Percentiles rank a stretch among this genome's conserved stretches.
phyloP scores from a whole-genome alignment of 2,329 filamentous ascomycete genomes.

The Hypoxylon sp. region DNA sequence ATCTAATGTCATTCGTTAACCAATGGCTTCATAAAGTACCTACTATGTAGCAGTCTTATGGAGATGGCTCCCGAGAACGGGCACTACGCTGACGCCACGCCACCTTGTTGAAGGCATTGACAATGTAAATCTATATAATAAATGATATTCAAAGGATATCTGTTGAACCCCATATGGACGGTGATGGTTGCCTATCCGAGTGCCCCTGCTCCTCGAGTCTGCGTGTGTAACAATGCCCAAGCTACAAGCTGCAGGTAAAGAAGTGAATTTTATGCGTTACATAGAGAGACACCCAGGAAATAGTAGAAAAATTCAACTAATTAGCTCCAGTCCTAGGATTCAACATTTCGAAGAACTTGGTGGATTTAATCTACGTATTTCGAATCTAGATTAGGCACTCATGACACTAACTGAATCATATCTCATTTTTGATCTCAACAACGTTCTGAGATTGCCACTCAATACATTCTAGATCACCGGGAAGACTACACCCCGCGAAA shows the following conservation, averaged over 20 bases:
- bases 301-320: not conserved
- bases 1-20: not conserved
- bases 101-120: not conserved
- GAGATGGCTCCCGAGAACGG: not conserved
- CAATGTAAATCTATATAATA: not conserved
- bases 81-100: not conserved
- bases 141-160: not conserved
- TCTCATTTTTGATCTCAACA: not conserved
- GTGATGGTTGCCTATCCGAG: not conserved
- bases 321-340: not conserved
- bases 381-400: too few species aligned
- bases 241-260: not conserved
- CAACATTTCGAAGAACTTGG: not conserved
- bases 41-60: not conserved
- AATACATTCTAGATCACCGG: not conserved
- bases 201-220: not conserved
- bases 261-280: not conserved
- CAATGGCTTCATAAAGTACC: not conserved
- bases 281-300: not conserved
- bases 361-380: not conserved
- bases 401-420: not conserved
- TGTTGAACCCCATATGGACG: not conserved
- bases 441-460: not conserved
- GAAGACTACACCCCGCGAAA: not conserved
- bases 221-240: not conserved